Evolutionary conservation across 2,329 filamentous ascomycete species (phyloP).

Genomic region (Cladosporium sp.): DNA sequence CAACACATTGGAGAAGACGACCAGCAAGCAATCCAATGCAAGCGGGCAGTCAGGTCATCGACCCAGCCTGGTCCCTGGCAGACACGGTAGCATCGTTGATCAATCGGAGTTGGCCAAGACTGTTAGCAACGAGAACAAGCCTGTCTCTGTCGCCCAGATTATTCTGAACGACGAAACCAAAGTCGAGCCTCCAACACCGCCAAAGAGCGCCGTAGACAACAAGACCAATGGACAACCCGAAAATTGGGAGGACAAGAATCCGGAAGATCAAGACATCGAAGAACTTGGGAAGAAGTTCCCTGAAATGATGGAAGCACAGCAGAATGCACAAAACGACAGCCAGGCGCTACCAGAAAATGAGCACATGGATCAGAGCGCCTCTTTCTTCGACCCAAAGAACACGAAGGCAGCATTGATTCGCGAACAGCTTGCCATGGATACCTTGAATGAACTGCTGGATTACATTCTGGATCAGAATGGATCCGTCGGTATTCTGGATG

Average conservation of each 20-base stretch:
- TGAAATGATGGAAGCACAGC: constrained; percentile 12
- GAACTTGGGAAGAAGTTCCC: constrained; percentile 16
- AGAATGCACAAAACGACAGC: background rate
- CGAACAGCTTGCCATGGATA: constrained; percentile 88
- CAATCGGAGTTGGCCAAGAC: constrained; percentile 16
- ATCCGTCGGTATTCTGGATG: constrained; percentile 91
- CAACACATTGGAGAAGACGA: constrained; percentile 30
- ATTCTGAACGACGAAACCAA: constrained; percentile 54
- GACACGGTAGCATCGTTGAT: constrained; percentile 20
- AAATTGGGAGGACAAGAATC: constrained; percentile 25
- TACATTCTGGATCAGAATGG: constrained; percentile 80
- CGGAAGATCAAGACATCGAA: constrained; percentile 27
- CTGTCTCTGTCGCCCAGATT: constrained; percentile 49
- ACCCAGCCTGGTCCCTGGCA: constrained; percentile 19
- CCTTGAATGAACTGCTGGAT: constrained; percentile 84
- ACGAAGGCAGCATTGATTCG: constrained; percentile 74
- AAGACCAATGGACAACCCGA: constrained; percentile 27
- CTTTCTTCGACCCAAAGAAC: constrained; percentile 92
- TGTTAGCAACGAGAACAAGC: constrained; percentile 18
- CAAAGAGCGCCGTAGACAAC: constrained; percentile 19
- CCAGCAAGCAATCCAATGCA: background rate
- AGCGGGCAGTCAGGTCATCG: constrained; percentile 13
- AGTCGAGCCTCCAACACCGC: constrained; percentile 31
- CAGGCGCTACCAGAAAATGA: constrained; percentile 34
- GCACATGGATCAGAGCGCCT: constrained; percentile 78